phyloP scores from a whole-genome alignment of 805 yeast species.

The Hanseniaspora guilliermondii region DNA sequence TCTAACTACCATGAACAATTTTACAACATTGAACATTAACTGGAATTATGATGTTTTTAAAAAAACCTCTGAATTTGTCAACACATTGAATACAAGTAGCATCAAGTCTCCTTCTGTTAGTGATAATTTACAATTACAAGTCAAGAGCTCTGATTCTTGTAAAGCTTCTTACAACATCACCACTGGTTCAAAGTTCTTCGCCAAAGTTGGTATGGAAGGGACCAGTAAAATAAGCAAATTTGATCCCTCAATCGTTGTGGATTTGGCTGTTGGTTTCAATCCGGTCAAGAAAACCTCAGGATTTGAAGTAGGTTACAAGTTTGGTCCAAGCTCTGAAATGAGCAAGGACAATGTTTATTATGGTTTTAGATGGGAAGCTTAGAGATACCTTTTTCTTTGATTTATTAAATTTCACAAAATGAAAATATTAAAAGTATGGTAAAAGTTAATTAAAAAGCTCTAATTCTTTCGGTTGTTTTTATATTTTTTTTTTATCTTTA shows the following conservation, averaged over 20 bases:
- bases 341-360: neutral
- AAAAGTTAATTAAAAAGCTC: no score
- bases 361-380: slow-evolving; percentile 3
- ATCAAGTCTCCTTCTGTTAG: neutral
- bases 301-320: slow-evolving; percentile 7
- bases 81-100: neutral
- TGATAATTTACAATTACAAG: neutral
- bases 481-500: neutral
- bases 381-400: neutral
- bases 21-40: neutral
- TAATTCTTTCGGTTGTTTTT: no score
- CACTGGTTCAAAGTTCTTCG: neutral
- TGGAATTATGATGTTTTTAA: neutral
- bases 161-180: neutral
- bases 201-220: neutral
- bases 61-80: neutral
- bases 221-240: neutral
- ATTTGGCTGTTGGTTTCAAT: neutral
- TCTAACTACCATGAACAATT: neutral
- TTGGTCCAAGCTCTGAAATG: neutral
- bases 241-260: neutral
- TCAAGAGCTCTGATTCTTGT: neutral
- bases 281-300: neutral
- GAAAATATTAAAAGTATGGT: neutral
- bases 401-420: neutral